Evolutionary conservation across 306 rosid genomes (phyloP), one percentile per base, ranked within the genome.

Genomic region (Sesbania bispinosa): DNA sequence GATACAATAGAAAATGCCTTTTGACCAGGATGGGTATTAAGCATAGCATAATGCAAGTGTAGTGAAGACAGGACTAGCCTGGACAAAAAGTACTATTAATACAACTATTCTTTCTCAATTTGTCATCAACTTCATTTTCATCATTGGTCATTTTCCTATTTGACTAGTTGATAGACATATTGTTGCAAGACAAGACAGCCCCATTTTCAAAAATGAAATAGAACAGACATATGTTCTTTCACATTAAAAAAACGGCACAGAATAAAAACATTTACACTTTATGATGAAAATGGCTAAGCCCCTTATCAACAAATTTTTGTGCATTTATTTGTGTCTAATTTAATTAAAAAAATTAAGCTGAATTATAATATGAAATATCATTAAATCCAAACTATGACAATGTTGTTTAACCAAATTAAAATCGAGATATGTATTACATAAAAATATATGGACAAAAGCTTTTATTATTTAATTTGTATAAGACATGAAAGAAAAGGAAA

Each of bases 61-160:
- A 58, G 23, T 29, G 43, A 15, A 60, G 59, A 29, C 55, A 19
- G 39, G 27, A 48, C 50, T 19, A 39, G 27, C 68, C n/a, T 10
- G 1, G 58, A 7, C 48, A 41, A 32, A n/a, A n/a, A n/a, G n/a
- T n/a, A n/a, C n/a, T n/a, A n/a, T n/a, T n/a, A n/a, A n/a, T n/a
- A n/a, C n/a, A 41, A 32, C 27, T 26, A 58, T 24, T 47, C n/a
- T 21, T n/a, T 73, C 70, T 76, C 18, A 50, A 9, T 26, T 21
- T 24, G 45, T 50, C 52, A 62, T 26, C 57, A 63, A 62, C 29
- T 54, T 74, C 36, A 64, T 52, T 7, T 75, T 62, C 62, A 33
- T 35, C 16, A 14, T 36, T 21, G 7, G 21, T 39, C n/a, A 15
- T 16, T 69, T 48, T 36, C 38, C 52, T 2, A 13, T 23, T 23